Base-by-base conservation (phyloP, 2,329 filamentous ascomycete species). In the Colletotrichum lentis region DNA sequence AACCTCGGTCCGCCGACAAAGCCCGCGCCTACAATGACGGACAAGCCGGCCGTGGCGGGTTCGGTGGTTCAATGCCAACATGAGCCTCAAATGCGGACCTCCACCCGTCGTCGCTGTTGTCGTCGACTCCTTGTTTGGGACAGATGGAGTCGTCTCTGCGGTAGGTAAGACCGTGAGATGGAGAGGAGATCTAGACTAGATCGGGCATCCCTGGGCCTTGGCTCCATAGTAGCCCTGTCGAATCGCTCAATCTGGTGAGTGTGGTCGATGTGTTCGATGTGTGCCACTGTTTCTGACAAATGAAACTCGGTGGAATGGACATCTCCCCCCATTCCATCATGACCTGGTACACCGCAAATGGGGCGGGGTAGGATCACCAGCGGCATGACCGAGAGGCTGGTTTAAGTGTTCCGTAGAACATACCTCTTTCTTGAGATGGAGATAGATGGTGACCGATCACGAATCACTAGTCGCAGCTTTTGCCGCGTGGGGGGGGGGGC, bases 1-100 rank as follows among this genome's bases (percentile, higher is more conserved):
- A 37, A 14, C 18, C 37, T 62, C 64, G 64, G 59, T 57, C 64
- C 50, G 58, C 64, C 52, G 59, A 57, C 55, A 22, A 41, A 62
- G 44, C 27, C 41, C 49, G 64, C 59, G 64, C 24, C 52, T 24
- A 46, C 37, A 47, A 11, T 24, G 27, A 27, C 12, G 56, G 41
- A 10, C 37, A 10, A 18, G 12, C 43, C 41, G 41, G 41, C 20
- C 41, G 41, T 24, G 22, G 24, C 18, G 20, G 20, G 54, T 31
- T 18, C 39, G 22, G 54, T 16, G 27, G 39, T 35, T 11, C n/a
- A 22, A 18, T 31, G 20, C 35, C 44, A 41, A 14, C 47, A 31
- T 24, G 50, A 62, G 44, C 64, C 52, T 47, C 52, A 63, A 54
- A n/a, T 27, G 12, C 27, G 57, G 63, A 49, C 27, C n/a, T 53